Base-by-base conservation (phyloP, 352 stramenopile genomes). In the Pythium oligandrum region DNA sequence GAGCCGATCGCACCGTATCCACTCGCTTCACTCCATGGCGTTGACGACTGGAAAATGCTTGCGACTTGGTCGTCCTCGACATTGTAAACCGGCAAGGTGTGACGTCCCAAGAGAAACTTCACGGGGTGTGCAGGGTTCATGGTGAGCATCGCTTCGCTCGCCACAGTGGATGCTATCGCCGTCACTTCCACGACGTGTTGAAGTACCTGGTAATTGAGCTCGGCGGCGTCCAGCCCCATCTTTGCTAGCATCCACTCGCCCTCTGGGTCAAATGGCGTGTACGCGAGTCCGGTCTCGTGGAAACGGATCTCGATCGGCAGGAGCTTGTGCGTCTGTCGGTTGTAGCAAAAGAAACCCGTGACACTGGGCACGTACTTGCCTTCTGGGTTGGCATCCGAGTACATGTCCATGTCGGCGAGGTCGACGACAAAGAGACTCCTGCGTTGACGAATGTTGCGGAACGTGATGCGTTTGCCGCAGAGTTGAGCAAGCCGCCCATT, bases 181-280 rank as follows among this genome's bases (percentile, higher is more conserved):
- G 82, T 71, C 8, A 65, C 75, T 48, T 82, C 71, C 12, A 53
- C 63, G 39, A 81, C 72, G 65, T 85, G 74, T 49, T 69, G 61
- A 55, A 82, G 65, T 57, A 82, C 59, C 56, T 85, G 74, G 62
- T 66, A 73, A 8, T 61, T 71, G 50, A 64, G 57, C 40, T 77
- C 70, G 42, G 65, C 70, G 3, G 70, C 56, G 33, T 85, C 74
- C 9, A 81, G 60, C 12, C 59, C 70, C 33, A 71, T 72, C 56
- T 80, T 85, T 53, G 71, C 75, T 8, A 83, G 59, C 33, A 60
- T 58, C 70, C 71, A 85, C 65, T 82, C 74, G 6, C 64, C 57
- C 0, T 44, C 42, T 7, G 52, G 44, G 42, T 82, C 67, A 39
- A 70, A 71, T 4, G 69, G 69, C 42, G 74, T 73, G 64, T 85